A percentile compares a stretch with the other conserved stretches of the same genome.
These are phyloP conservation scores for Leccinum aurantiacum DNA, from an alignment of 768 basidiomycete genomes.

Conservation along the genomic window DNA sequence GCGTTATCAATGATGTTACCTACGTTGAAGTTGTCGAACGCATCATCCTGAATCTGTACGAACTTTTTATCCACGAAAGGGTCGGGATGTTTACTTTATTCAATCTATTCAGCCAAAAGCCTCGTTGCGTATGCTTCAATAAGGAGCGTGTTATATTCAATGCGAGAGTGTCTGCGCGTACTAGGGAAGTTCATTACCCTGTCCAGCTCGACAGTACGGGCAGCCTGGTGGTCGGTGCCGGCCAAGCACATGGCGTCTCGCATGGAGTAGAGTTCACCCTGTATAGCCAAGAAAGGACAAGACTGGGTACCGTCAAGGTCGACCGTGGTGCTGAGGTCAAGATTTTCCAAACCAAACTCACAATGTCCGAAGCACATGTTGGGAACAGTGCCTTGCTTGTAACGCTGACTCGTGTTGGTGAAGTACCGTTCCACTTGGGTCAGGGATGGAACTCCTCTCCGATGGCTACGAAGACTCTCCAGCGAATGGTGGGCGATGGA, in stretches of 20 bases:
- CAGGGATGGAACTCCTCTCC: background rate
- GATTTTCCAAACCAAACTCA: conserved; percentile 12
- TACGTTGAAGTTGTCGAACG: conserved; percentile 23
- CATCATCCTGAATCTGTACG: conserved; percentile 14
- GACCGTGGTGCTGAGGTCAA: background rate
- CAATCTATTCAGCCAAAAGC: conserved; percentile 23
- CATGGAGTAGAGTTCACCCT: conserved; percentile 20
- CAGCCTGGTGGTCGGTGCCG: conserved; percentile 23
- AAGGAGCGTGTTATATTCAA: conserved; percentile 25
- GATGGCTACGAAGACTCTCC: background rate
- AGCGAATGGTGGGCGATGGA: background rate
- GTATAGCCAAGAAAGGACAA: conserved; percentile 5
- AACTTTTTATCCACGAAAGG: background rate
- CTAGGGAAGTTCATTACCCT: conserved; percentile 2
- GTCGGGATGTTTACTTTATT: background rate
- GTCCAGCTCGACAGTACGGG: background rate
- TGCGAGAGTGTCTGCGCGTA: conserved; percentile 10
- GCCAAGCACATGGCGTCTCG: conserved; percentile 27
- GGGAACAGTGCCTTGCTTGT: background rate
- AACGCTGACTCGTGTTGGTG: background rate
- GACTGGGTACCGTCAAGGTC: conserved; percentile 1
- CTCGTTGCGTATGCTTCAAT: conserved; percentile 30
- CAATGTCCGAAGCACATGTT: background rate
- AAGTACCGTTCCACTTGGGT: conserved; percentile 1
- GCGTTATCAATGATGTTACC: conserved; percentile 17